Base-by-base conservation (phyloP, 257 asterid species). In the Solanum pimpinellifolium region DNA sequence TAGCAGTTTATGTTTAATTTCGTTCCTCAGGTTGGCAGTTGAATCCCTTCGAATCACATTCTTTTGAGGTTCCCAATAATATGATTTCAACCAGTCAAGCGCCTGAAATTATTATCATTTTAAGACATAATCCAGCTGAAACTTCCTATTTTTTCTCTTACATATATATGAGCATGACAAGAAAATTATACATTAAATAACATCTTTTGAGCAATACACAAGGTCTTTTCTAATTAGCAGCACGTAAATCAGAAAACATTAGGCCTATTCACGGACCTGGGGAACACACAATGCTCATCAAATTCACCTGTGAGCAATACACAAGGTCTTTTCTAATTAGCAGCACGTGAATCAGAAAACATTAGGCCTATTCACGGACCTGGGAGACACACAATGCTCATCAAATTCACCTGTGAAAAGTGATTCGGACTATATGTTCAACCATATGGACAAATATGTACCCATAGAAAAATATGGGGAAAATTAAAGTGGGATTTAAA, bases 11-110 rank as follows among this genome's bases (percentile, higher is more conserved):
- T 88, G 91, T 90, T 89, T 94, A 80, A 95, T 94, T 92, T 94
- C 95, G 88, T 88, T 92, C 91, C 90, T 92, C 78, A 91, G 88
- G 86, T 89, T 87, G 87, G 90, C 88, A 70, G 89, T 70, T 66
- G 88, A 87, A 86, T 93, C 91, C 85, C 85, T 85, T 84, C 87
- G 91, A 83, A 95, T 92, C n/a, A 89, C 91, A 83, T 88, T 91
- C 89, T 91, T 95, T 91, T 96, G 99, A 82, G 98, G 97, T 81
- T 92, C 94, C 99, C 99, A 96, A 84, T 96, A 95, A 88, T 95
- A 93, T 33, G 93, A 93, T 86, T 92, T 88, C 94, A 96, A 91
- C 99, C 98, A 96, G 88, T 91, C 96, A 92, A 96, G 94, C 35
- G 99, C 99, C 99, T 94, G 93, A 87, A 90, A 86, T 42, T 37